phyloP scores from a whole-genome alignment of 2,329 filamentous ascomycete genomes.

The Hypoxylon sp. region DNA sequence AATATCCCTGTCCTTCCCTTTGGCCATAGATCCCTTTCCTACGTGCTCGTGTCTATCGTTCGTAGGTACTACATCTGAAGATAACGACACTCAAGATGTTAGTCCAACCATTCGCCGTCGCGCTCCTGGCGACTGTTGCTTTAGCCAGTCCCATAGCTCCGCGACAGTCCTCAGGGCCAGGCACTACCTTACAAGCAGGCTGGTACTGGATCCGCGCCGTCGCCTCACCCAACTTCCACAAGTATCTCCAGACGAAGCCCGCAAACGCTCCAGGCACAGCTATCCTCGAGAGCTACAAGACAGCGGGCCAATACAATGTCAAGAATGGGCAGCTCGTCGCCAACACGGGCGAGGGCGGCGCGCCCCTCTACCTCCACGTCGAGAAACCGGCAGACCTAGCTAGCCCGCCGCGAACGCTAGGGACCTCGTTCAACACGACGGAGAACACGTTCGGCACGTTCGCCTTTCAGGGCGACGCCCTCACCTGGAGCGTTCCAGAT shows the following conservation, averaged over 20 bases:
- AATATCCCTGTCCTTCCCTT: conserved; percentile 19
- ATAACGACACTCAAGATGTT: conserved; percentile 23
- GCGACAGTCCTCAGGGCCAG: conserved; percentile 38
- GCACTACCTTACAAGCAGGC: conserved; percentile 62
- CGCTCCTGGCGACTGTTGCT: conserved; percentile 15
- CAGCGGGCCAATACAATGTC: conserved; percentile 72
- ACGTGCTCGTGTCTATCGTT: neutral
- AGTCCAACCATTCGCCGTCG: conserved; percentile 10
- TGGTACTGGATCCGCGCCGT: conserved; percentile 73
- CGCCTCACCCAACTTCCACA: conserved; percentile 69
- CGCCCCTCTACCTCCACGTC: conserved; percentile 63
- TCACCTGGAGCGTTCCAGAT: conserved; percentile 66
- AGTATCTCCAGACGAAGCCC: conserved; percentile 66
- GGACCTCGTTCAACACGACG: conserved; percentile 65
- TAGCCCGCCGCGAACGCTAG: conserved; percentile 60
- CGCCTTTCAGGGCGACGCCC: conserved; percentile 69
- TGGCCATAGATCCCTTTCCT: neutral
- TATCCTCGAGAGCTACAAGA: conserved; percentile 65
- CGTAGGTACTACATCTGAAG: neutral
- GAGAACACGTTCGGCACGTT: conserved; percentile 70
- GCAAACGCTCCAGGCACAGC: conserved; percentile 62
- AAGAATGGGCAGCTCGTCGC: conserved; percentile 69
- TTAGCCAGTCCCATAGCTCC: conserved; percentile 20
- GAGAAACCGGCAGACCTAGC: conserved; percentile 62
- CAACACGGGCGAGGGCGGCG: conserved; percentile 58